Conservation (phyloP, 2,329 filamentous ascomycete species). For the Karstenula rhodostoma region DNA sequence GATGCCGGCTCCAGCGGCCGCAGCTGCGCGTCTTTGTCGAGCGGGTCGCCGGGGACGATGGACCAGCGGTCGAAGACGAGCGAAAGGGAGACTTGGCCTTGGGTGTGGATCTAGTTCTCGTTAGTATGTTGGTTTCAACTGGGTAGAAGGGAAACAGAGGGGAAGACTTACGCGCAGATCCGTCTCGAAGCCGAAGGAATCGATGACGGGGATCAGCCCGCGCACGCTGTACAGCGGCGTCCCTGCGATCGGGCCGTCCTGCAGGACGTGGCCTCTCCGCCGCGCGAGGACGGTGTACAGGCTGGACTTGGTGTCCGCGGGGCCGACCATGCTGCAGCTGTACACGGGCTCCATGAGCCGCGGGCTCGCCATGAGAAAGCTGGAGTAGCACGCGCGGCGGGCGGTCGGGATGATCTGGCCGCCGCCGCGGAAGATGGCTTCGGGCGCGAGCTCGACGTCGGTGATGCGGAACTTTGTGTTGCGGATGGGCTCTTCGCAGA, state of each 20-base stretch:
- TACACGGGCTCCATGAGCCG: slow-evolving; percentile 97
- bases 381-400: slow-evolving; percentile 90
- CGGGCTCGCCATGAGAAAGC: slow-evolving; percentile 95
- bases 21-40: slow-evolving; percentile 85
- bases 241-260: slow-evolving; percentile 92
- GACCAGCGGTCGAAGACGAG: slow-evolving; percentile 96
- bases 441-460: slow-evolving; percentile 82
- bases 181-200: slow-evolving; percentile 97
- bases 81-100: slow-evolving; percentile 88
- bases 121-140: not conserved
- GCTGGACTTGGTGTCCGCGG: slow-evolving; percentile 84
- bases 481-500: slow-evolving; percentile 98
- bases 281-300: slow-evolving; percentile 92
- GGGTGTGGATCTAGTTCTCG: slow-evolving; percentile 76
- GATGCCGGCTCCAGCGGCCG: slow-evolving; percentile 86
- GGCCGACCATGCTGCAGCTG: slow-evolving; percentile 89
- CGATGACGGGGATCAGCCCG: slow-evolving; percentile 92
- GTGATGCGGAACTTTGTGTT: slow-evolving; percentile 98
- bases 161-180: slow-evolving; percentile 70
- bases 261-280: slow-evolving; percentile 88
- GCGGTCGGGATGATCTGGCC: slow-evolving; percentile 98
- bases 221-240: slow-evolving; percentile 93
- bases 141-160: not conserved
- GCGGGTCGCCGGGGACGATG: slow-evolving; percentile 92
- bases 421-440: slow-evolving; percentile 93